Conservation (phyloP, 768 basidiomycete species). For the Tylopilus sp. region DNA sequence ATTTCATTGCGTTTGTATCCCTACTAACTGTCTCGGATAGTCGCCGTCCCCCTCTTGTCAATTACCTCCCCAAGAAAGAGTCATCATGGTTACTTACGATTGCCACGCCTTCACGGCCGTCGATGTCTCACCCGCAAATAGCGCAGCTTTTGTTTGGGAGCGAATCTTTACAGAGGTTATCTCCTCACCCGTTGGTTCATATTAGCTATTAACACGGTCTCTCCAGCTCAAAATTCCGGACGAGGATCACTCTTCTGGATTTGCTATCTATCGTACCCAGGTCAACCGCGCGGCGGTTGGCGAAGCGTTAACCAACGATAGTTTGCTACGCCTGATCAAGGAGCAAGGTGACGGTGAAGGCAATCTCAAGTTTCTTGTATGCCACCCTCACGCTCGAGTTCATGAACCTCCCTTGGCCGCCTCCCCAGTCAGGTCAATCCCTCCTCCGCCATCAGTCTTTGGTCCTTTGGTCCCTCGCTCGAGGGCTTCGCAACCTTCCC, state of each 20-base stretch:
- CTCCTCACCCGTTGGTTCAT: constrained; percentile 6
- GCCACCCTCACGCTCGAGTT: constrained; percentile 57
- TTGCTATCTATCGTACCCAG: constrained; percentile 84
- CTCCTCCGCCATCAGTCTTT: constrained; percentile 47
- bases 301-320: constrained; percentile 67
- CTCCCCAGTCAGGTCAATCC: constrained; percentile 44
- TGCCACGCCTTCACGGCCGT: constrained; percentile 74
- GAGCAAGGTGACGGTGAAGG: constrained; percentile 74
- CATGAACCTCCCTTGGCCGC: constrained; percentile 47
- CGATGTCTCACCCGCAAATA: constrained; percentile 63
- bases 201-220: not conserved
- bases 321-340: constrained; percentile 67
- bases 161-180: constrained; percentile 76
- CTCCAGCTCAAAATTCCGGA: constrained; percentile 73
- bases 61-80: constrained; percentile 29
- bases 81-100: constrained; percentile 71
- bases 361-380: constrained; percentile 80
- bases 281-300: constrained; percentile 77
- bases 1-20: not conserved
- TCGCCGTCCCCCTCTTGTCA: constrained; percentile 30
- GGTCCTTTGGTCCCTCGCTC: constrained; percentile 50
- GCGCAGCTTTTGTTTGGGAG: constrained; percentile 70
- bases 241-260: constrained; percentile 68
- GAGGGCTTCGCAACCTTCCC: constrained; percentile 47
- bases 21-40: constrained; percentile 19